Evolutionary conservation across 345 rosid species (phyloP).

Genomic region (Hibiscus trionum): DNA sequence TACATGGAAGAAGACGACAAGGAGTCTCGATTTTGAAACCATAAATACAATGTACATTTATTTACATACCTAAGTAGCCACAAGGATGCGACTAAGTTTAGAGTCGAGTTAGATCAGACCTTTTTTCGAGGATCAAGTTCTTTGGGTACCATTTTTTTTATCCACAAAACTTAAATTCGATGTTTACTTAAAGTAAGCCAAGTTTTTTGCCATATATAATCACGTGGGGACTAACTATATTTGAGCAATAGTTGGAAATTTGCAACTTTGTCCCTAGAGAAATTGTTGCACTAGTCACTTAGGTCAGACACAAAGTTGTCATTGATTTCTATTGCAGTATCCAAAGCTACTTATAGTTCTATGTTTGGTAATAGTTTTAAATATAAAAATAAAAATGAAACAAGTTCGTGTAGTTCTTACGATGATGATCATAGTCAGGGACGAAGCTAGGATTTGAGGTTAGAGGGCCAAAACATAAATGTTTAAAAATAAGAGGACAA

Average conservation of each 20-base stretch:
- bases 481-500: no score
- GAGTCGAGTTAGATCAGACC: no score
- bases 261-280: background rate
- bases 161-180: no score
- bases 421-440: background rate
- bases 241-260: background rate
- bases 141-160: no score
- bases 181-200: no score
- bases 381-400: no score
- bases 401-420: background rate
- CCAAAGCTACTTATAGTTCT: background rate
- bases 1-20: slow-evolving; percentile 28
- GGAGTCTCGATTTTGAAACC: background rate
- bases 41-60: background rate
- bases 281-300: background rate
- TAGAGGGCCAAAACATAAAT: no score
- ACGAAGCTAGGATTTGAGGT: no score
- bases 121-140: no score
- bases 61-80: background rate
- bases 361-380: background rate
- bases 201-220: no score
- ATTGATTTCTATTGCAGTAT: background rate
- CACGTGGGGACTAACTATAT: background rate
- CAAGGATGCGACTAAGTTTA: no score
- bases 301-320: background rate